Evolutionary conservation across 2,329 filamentous ascomycete genomes (phyloP), one percentile per base, ranked within the genome.

Genomic region (Aspergillus sp.): DNA sequence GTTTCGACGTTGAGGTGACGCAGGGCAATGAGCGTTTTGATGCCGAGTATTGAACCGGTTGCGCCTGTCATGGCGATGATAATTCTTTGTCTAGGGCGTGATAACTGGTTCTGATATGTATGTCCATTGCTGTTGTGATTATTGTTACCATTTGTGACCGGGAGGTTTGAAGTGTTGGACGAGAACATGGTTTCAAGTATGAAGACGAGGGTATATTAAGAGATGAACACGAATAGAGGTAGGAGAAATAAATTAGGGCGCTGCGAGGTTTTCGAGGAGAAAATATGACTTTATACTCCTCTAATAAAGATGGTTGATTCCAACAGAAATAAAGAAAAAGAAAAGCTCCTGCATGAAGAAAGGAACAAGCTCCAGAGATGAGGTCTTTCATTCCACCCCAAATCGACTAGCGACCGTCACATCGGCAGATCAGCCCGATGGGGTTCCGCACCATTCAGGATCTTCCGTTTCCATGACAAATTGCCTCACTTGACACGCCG

Each of bases 11-110:
- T 53, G 0, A 72, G 55, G 6, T 56, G 20, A 10, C 64, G 65
- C 2, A 75, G 67, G 18, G 55, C 52, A 20, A 64, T 50, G n/a
- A 75, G 68, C 1, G 70, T 56, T 18, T 60, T 59, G 51, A 75
- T 64, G 10, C 61, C 71, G 18, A 65, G 62, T 20, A 67, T 60
- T 12, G 69, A 60, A 5, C 72, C 72, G n/a, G 71, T 75, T 36
- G 71, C 71, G 3, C 72, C 71, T 9, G 72, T 73, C 14, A 75
- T 67, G 26, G 63, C 72, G 18, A 73, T 59, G 11, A 73, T 63
- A 12, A 65, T 42, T 9, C 36, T 6, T n/a, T 42, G 14, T 12
- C 36, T 16, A 2, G 36, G 36, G 16, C 12, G 16, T 42, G 36
- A n/a, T 4, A n/a, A 5, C 14, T 42, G 36, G 16, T 7, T 42